phyloP scores from a whole-genome alignment of 2,329 filamentous ascomycete species.

The Emergomyces pasteurianus region DNA sequence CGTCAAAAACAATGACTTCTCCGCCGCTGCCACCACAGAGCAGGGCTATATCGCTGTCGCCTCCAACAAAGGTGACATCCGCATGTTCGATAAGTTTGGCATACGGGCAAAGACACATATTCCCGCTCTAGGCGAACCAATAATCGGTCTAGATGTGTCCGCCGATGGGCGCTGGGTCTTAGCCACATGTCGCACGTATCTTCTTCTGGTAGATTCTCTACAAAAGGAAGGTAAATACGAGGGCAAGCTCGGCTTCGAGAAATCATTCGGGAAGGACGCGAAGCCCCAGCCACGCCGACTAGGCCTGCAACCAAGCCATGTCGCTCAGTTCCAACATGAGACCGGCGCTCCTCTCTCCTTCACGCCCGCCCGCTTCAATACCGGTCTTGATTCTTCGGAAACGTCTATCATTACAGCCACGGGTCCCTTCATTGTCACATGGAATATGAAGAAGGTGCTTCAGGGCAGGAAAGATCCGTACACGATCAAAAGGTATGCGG shows the following conservation, averaged over 20 bases:
- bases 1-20: conserved; percentile 93
- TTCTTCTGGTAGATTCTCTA: conserved; percentile 81
- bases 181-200: conserved; percentile 85
- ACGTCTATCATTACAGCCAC: conserved; percentile 95
- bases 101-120: conserved; percentile 98
- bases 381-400: conserved; percentile 65
- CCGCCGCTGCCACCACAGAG: conserved; percentile 82
- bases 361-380: conserved; percentile 88
- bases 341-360: conserved; percentile 78
- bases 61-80: conserved; percentile 94
- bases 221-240: conserved; percentile 93
- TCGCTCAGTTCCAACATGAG: conserved; percentile 95
- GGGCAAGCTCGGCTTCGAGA: conserved; percentile 96
- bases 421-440: conserved; percentile 92
- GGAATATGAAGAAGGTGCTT: conserved; percentile 85
- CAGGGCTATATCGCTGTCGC: conserved; percentile 95
- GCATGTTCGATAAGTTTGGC: conserved; percentile 88
- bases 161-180: conserved; percentile 94
- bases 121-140: conserved; percentile 85
- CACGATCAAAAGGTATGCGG: conserved; percentile 88
- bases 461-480: conserved; percentile 75
- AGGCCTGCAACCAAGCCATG: conserved; percentile 77
- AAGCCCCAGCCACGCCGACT: conserved; percentile 91
- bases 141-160: conserved; percentile 87
- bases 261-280: conserved; percentile 76